phyloP scores from a whole-genome alignment of 495 filamentous ascomycete genomes.

The Penicillium pancosmium region DNA sequence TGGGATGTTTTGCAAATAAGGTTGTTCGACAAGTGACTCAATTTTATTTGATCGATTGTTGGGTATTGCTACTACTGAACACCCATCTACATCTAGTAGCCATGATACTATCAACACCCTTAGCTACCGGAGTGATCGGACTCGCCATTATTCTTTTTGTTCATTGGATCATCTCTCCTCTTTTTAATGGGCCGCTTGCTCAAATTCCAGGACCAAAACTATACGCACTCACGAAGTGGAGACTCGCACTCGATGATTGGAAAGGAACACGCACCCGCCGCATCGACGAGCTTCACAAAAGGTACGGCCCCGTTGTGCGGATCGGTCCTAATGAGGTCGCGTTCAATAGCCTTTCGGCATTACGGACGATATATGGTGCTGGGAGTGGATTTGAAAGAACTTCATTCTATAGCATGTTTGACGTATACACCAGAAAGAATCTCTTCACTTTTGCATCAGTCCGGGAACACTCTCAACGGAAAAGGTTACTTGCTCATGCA shows the following conservation, averaged over 20 bases:
- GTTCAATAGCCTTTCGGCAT: constrained; percentile 31
- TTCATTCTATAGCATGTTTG: constrained; percentile 47
- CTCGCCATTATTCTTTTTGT: not conserved
- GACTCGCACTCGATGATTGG: constrained; percentile 34
- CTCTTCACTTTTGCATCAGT: constrained; percentile 38
- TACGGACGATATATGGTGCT: constrained; percentile 44
- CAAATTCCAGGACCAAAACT: constrained; percentile 31
- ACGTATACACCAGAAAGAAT: constrained; percentile 38
- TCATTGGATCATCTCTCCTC: not conserved
- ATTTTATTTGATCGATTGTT: no score
- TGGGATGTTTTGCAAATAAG: no score
- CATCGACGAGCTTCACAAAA: constrained; percentile 33
- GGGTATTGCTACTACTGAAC: no score
- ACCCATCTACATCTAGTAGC: no score
- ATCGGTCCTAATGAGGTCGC: constrained; percentile 46
- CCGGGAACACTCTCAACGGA: constrained; percentile 37
- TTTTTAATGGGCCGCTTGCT: constrained; percentile 4
- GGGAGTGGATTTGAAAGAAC: constrained; percentile 42
- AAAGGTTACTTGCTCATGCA: constrained; percentile 41
- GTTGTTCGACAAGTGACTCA: no score
- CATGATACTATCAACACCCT: no score
- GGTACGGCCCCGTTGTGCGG: constrained; percentile 43
- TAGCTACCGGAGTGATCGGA: not conserved
- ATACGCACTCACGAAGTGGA: constrained; percentile 29
- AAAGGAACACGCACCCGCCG: constrained; percentile 33